Conservation (phyloP, 192 early-diverging fungal species). For the Radiomyces spectabilis region DNA sequence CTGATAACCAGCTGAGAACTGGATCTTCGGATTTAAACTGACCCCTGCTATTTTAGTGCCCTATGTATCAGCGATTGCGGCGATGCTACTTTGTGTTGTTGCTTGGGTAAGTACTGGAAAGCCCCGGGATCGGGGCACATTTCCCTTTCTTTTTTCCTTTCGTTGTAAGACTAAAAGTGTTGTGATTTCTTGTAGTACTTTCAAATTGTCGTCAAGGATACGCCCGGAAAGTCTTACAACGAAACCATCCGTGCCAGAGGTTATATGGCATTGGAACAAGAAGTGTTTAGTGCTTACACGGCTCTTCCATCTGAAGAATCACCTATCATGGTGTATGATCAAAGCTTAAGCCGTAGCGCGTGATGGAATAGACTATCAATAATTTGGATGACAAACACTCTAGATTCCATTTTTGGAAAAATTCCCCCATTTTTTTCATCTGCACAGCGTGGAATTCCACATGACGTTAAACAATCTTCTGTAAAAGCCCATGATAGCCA, state of each 20-base stretch:
- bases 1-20: not conserved
- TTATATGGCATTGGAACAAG: slow-evolving; percentile 7
- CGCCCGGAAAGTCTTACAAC: slow-evolving; percentile 19
- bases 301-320: not conserved
- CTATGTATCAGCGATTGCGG: slow-evolving; percentile 15
- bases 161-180: not conserved
- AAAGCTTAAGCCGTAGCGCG: not conserved
- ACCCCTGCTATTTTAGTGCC: slow-evolving; percentile 10
- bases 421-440: too few relatives aligned
- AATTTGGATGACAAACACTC: too few relatives aligned
- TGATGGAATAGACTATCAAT: not conserved
- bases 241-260: slow-evolving; percentile 10
- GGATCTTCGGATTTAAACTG: not conserved
- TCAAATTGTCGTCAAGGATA: slow-evolving; percentile 14
- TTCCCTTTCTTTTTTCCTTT: not conserved
- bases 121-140: too few relatives aligned
- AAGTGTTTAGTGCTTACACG: slow-evolving; percentile 10
- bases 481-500: too few relatives aligned
- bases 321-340: too few relatives aligned
- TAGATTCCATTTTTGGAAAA: too few relatives aligned
- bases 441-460: too few relatives aligned
- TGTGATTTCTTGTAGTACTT: slow-evolving; percentile 10
- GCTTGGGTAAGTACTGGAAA: slow-evolving; percentile 19
- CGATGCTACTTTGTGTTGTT: slow-evolving; percentile 3
- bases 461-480: too few relatives aligned